Base-by-base conservation (phyloP, 106 monocot genomes). In the Dendrobium huoshanense region DNA sequence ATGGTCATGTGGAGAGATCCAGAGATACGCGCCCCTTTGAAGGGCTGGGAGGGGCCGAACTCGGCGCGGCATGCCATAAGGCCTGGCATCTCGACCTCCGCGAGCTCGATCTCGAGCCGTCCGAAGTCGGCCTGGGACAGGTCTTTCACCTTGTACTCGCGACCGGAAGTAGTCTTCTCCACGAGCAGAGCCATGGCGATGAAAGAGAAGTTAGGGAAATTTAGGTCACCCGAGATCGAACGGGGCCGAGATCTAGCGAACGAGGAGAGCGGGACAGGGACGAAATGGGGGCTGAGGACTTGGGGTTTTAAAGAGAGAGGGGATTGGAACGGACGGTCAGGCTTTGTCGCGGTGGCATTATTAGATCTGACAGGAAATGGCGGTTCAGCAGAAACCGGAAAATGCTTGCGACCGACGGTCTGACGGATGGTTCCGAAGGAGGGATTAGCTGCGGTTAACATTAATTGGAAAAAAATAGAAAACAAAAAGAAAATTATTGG, bases 1-100 rank as follows among this genome's bases (percentile, higher is more conserved):
- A 92, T 89, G 44, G 92, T 92, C 92, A 92, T 92, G 86, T 92
- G 92, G 77, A 92, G 89, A 75, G 89, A 92, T 37, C 92, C 92
- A 49, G 92, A 84, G 89, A 92, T 92, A 18, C 82, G 81, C 18
- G 89, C 92, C 5, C 89, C 89, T 78, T 86, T 86, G 84, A 92
- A 87, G 0, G 92, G 89, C 84, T 89, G 85, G 24, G 87, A 75
- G 58, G 87, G 84, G 72, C 89, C 92, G 82, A 88, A 88, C 84
- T 92, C 92, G 47, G 80, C 41, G 67, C 92, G 89, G 87, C 89
- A 89, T 55, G 89, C 77, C 86, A 92, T 92, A 68, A 92, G 86
- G 20, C 92, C 92, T 6, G 92, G 92, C 89, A 92, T 92, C 86
- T 92, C 89, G 22, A 89, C 92, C 86, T 92, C 92, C 59, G 92